Percentiles rank a stretch among this genome's conserved stretches.
Conservation (phyloP, 352 stramenopile genomes). For the Pythium apleroticum region DNA sequence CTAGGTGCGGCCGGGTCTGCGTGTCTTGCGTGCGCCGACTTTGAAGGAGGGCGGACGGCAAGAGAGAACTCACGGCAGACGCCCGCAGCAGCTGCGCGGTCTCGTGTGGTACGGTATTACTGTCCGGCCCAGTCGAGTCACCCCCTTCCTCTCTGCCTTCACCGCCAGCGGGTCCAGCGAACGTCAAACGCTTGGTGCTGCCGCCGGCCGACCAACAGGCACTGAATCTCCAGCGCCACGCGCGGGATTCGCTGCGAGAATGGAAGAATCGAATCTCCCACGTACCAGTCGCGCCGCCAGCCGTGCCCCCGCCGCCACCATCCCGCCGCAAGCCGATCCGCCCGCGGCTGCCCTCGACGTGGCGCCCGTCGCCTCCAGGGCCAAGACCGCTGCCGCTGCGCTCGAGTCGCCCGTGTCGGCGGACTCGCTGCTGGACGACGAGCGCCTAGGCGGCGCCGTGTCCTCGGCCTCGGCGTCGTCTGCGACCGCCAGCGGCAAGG, state of each 20-base stretch:
- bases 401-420: conserved; percentile 19
- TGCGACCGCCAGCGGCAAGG: conserved; percentile 15
- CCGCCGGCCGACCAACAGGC: background rate
- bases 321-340: background rate
- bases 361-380: background rate
- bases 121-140: background rate
- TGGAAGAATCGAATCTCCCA: conserved; percentile 29
- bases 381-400: conserved; percentile 6
- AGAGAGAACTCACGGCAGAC: background rate
- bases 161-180: background rate
- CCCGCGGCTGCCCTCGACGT: background rate
- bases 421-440: conserved; percentile 20
- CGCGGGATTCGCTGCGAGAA: conserved; percentile 15
- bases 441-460: conserved; percentile 6
- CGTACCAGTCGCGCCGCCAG: background rate
- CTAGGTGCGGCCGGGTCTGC: background rate
- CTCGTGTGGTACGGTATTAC: background rate
- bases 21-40: conserved; percentile 1
- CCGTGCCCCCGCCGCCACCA: background rate
- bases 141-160: background rate
- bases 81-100: conserved; percentile 1
- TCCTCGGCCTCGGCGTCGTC: background rate
- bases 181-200: background rate
- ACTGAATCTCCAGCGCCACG: conserved; percentile 10
- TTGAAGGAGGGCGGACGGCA: background rate